Percentiles rank a stretch among this genome's conserved stretches.
These are phyloP conservation scores for Plectranthus barbatus DNA, from an alignment of 257 asterid genomes.

Conservation along the genomic window DNA sequence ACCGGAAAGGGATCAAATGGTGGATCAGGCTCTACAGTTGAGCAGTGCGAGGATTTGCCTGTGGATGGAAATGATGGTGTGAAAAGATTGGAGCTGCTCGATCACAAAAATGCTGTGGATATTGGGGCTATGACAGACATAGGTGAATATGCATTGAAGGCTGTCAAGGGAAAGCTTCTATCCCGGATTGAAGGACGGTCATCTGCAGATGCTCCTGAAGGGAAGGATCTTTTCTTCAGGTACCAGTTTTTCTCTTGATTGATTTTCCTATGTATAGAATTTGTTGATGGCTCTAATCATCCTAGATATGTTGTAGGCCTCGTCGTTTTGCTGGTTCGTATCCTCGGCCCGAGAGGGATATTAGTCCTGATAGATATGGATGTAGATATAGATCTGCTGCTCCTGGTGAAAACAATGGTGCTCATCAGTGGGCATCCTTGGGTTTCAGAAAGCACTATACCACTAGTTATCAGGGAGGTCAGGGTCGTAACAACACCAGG, in stretches of 20 bases:
- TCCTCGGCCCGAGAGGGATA: conserved; percentile 40
- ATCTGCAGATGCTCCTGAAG: conserved; percentile 24
- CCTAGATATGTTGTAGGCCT: conserved; percentile 24
- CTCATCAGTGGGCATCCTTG: conserved; percentile 41
- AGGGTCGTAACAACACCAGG: conserved; percentile 37
- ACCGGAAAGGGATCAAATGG: conserved; percentile 43
- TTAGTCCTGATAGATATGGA: conserved; percentile 37
- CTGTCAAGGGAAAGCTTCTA: conserved; percentile 35
- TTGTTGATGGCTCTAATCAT: not conserved
- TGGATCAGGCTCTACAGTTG: conserved; percentile 49
- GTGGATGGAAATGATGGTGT: conserved; percentile 20
- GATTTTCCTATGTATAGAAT: not conserved
- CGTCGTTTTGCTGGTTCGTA: conserved; percentile 28
- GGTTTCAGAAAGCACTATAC: conserved; percentile 39
- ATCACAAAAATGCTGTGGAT: conserved; percentile 22
- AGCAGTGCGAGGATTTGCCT: conserved; percentile 25
- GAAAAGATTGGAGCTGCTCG: conserved; percentile 28
- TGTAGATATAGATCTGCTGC: conserved; percentile 39
- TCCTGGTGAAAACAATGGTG: conserved; percentile 38
- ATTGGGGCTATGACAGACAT: conserved; percentile 20
- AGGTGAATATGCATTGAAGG: conserved; percentile 34
- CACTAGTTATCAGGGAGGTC: conserved; percentile 31
- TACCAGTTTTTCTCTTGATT: conserved; percentile 6
- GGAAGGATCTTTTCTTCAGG: conserved; percentile 43
- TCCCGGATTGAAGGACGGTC: conserved; percentile 49